Conservation (phyloP, 23 red algal species). For the Gracilaria caudata region DNA sequence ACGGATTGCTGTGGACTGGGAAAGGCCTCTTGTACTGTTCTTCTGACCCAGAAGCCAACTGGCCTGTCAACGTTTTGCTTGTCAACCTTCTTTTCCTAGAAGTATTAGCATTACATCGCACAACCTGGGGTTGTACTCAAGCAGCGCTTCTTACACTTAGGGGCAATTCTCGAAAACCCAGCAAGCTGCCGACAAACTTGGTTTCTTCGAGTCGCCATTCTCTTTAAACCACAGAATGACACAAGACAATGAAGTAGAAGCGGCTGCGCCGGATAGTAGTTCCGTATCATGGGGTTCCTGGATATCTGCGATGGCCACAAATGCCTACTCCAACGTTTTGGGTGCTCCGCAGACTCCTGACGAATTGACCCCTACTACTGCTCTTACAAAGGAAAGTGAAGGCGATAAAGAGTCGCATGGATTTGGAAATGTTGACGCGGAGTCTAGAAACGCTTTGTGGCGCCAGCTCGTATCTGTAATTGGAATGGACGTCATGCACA, state of each 20-base stretch:
- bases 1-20: not conserved
- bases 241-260: not conserved
- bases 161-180: not conserved
- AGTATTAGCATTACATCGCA: too few species aligned
- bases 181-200: not conserved
- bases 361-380: slow-evolving; percentile 50
- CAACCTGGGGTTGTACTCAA: not conserved
- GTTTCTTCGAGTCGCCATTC: not conserved
- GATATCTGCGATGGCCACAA: slow-evolving; percentile 64
- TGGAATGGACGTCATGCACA: slow-evolving; percentile 79
- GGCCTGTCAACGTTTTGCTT: not conserved
- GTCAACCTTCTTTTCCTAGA: not conserved
- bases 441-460: slow-evolving; percentile 75
- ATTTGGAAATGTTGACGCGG: slow-evolving; percentile 64
- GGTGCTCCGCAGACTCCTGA: slow-evolving; percentile 40
- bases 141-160: not conserved
- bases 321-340: slow-evolving; percentile 47
- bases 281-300: slow-evolving; percentile 50
- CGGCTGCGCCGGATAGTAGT: not conserved
- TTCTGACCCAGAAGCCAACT: not conserved
- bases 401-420: slow-evolving; percentile 23
- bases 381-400: slow-evolving; percentile 35
- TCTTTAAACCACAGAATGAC: not conserved
- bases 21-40: not conserved
- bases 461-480: slow-evolving; percentile 75